Evolutionary conservation across 1,284 basidiomycete species (phyloP), one percentile per base, ranked within the genome.

Genomic region (Apiotrichum mycotoxinovorans): DNA sequence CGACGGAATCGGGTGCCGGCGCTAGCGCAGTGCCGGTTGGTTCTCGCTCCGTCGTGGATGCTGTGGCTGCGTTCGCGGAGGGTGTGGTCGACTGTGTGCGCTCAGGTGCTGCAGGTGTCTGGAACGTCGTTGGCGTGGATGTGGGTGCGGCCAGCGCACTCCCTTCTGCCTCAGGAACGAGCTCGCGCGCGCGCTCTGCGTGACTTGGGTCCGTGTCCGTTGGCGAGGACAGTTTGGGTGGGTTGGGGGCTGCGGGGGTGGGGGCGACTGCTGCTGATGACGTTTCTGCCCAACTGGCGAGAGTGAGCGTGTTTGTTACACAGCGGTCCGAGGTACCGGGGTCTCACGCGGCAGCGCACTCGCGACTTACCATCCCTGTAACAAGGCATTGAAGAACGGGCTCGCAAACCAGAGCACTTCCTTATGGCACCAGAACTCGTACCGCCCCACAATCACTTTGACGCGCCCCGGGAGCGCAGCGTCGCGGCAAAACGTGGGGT

Each of bases 341-440:
- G n/a, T n/a, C n/a, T n/a, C n/a, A n/a, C n/a, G n/a, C n/a, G n/a
- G n/a, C n/a, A n/a, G n/a, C n/a, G n/a, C n/a, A n/a, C n/a, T n/a
- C n/a, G n/a, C n/a, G n/a, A 56, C 74, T 61, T 55, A 76, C 73
- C 63, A 66, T 23, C 73, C 74, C 40, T 71, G 62, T 5, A 76
- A 60, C 7, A 74, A 30, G 23, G 66, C 67, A 47, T 71, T 65
- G 64, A 76, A 76, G 64, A 76, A 76, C 4, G 74, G 73, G 61
- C 72, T 72, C 11, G 71, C 68, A 50, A 74, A 76, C 66, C 67
- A 74, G 27, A 76, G 56, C 2, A 76, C 62, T 51, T 76, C 74
- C 53, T 73, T 73, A 60, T 76, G 74, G 58, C 74, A 74, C 70
- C 72, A 76, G 54, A 76, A 74, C 53, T 71, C 68, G 50, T 68